Evolutionary conservation across 1,139 yeast species (phyloP).

Genomic region (Barnettozyma hawaiiensis): DNA sequence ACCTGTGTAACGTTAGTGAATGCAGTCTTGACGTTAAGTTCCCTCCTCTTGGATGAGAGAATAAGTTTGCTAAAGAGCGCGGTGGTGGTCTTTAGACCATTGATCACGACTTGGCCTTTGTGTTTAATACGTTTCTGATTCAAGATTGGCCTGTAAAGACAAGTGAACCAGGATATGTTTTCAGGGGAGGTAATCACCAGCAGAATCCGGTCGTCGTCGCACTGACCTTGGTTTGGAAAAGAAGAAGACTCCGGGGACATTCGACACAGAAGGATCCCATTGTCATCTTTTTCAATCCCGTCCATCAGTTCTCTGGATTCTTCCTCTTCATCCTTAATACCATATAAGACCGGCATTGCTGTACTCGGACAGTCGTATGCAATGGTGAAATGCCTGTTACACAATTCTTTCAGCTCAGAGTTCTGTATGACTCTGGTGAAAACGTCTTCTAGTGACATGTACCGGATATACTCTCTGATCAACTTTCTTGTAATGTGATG

Average conservation of each 20-base stretch:
- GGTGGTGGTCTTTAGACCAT: background rate
- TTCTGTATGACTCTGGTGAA: background rate
- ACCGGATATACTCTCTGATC: background rate
- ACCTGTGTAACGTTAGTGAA: background rate
- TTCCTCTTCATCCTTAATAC: too few relatives aligned
- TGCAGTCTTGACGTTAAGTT: background rate
- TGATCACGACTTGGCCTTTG: background rate
- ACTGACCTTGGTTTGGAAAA: too few relatives aligned
- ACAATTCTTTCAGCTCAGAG: background rate
- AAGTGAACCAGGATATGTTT: background rate
- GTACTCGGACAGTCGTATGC: background rate
- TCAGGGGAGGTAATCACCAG: background rate
- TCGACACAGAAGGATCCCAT: background rate
- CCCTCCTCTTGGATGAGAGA: background rate
- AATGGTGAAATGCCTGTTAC: background rate
- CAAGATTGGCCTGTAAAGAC: background rate
- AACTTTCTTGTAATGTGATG: background rate
- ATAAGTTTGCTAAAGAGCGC: background rate
- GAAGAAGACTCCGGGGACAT: too few relatives aligned
- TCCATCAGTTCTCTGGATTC: too few relatives aligned
- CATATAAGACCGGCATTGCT: background rate
- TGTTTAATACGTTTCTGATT: background rate
- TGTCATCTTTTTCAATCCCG: background rate
- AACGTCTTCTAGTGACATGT: background rate
- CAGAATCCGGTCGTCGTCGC: background rate